Conservation (phyloP, 2,329 filamentous ascomycete genomes). For the Pseudogymnoascus sp. region DNA sequence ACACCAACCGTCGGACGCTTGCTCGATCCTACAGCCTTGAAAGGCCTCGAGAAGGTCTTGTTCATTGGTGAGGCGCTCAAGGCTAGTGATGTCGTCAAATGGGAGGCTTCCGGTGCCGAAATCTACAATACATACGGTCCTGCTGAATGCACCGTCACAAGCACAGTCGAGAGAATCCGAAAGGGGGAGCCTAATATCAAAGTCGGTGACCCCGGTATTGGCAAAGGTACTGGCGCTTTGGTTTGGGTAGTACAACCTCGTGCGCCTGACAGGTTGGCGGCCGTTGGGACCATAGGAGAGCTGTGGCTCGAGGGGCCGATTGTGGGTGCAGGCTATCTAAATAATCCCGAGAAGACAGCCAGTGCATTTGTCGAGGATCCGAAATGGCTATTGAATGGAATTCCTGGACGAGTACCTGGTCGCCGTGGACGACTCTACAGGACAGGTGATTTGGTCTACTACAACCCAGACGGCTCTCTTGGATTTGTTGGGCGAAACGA, state of each 20-base stretch:
- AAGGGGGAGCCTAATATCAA: too few species aligned
- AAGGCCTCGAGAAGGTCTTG: constrained; percentile 62
- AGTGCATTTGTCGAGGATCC: constrained; percentile 44
- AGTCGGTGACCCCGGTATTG: too few species aligned
- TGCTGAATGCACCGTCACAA: constrained; percentile 69
- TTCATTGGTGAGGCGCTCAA: too few species aligned
- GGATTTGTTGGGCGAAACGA: constrained; percentile 43
- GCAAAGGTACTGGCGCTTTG: neutral
- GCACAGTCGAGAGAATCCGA: constrained; percentile 12
- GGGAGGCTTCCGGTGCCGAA: constrained; percentile 30
- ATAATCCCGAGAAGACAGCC: constrained; percentile 49
- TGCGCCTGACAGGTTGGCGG: neutral
- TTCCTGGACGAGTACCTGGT: too few species aligned
- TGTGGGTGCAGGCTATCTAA: constrained; percentile 54
- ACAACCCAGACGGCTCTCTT: constrained; percentile 44
- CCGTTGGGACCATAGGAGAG: neutral
- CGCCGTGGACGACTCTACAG: constrained; percentile 42
- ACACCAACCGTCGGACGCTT: constrained; percentile 47
- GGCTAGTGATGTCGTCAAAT: constrained; percentile 44
- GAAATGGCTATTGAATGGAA: neutral
- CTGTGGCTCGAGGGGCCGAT: constrained; percentile 39
- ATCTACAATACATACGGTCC: constrained; percentile 61
- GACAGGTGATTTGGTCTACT: constrained; percentile 54
- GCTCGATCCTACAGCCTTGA: constrained; percentile 57
- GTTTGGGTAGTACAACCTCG: constrained; percentile 31